phyloP scores from a whole-genome alignment of 2,329 filamentous ascomycete genomes.

The Alternaria novae-zelandiae region DNA sequence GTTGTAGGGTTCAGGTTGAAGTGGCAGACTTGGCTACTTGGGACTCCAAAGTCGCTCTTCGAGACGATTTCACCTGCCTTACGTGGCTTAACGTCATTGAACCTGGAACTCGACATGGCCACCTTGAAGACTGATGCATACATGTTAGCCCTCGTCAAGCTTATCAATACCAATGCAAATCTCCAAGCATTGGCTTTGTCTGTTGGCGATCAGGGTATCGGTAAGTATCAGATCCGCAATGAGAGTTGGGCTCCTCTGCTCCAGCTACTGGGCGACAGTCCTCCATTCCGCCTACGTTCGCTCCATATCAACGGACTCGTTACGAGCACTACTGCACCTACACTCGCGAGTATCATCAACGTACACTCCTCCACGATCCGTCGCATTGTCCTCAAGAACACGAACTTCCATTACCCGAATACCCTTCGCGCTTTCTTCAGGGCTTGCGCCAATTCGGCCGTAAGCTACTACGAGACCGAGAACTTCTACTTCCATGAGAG shows the following conservation, averaged over 20 bases:
- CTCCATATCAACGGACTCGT: slow-evolving; percentile 12
- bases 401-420: slow-evolving; percentile 8
- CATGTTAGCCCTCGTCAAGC: not conserved
- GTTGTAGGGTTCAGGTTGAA: not conserved
- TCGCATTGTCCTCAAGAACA: slow-evolving; percentile 2
- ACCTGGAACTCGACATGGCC: slow-evolving; percentile 8
- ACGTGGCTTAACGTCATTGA: not conserved
- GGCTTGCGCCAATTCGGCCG: not conserved
- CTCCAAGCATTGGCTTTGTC: not conserved
- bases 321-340: slow-evolving; percentile 5
- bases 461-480: slow-evolving; percentile 1
- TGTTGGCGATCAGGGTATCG: not conserved
- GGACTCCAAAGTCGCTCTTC: not conserved
- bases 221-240: not conserved
- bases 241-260: slow-evolving; percentile 5
- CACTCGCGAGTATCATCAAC: slow-evolving; percentile 5
- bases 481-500: not conserved
- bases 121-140: not conserved
- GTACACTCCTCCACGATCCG: slow-evolving; percentile 1
- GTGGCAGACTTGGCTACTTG: not conserved
- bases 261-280: not conserved
- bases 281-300: slow-evolving; percentile 5
- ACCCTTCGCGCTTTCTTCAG: slow-evolving; percentile 6
- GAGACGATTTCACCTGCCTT: not conserved
- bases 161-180: not conserved